A percentile compares a stretch with the other conserved stretches of the same genome.
phyloP scores from a whole-genome alignment of 2,329 filamentous ascomycete species.

The Plectosphaerella plurivora region DNA sequence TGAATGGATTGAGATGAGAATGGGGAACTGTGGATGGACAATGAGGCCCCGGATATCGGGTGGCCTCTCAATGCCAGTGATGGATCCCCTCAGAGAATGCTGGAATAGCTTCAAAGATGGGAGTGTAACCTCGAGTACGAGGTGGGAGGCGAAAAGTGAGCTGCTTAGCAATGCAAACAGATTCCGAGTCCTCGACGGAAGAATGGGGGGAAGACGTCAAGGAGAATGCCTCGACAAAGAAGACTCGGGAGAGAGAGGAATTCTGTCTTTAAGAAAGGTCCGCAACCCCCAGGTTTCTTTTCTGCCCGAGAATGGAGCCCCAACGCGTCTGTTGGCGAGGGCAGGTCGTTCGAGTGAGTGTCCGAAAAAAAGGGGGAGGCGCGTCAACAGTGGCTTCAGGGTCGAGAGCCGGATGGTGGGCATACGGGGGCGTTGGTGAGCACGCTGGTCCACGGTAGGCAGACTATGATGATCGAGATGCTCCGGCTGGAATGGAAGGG shows the following conservation, averaged over 20 bases:
- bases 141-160: not conserved
- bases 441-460: no score
- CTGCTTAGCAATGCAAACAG: conserved; percentile 2
- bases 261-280: conserved; percentile 4
- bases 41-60: no score
- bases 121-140: not conserved
- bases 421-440: not conserved
- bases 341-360: not conserved
- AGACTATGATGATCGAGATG: conserved; percentile 2
- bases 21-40: conserved; percentile 3
- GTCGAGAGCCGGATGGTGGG: not conserved
- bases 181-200: conserved; percentile 2
- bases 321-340: conserved; percentile 2
- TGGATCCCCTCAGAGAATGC: not conserved
- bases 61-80: conserved; percentile 1
- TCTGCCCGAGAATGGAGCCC: not conserved
- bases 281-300: not conserved
- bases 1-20: not conserved
- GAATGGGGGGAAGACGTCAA: conserved; percentile 3
- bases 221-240: conserved; percentile 2
- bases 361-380: not conserved
- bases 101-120: not conserved
- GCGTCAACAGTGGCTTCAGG: not conserved
- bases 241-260: conserved; percentile 1
- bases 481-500: conserved; percentile 3